Conservation (phyloP, 257 asterid species). For the Datura wrightii region DNA sequence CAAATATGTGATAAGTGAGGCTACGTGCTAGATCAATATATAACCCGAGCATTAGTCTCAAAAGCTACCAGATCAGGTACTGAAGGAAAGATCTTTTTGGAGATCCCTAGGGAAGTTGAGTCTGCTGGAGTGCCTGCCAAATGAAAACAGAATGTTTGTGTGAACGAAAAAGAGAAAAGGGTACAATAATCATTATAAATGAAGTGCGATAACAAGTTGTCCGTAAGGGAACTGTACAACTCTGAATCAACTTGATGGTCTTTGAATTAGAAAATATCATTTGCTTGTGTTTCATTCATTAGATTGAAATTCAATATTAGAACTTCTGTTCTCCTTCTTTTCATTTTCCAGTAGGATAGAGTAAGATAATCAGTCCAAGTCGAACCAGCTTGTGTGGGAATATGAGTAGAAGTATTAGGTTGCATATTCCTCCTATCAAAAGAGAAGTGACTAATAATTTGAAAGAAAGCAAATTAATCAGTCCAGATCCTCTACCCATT, state of each 20-base stretch:
- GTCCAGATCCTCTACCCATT: background rate
- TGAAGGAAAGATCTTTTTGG: slow-evolving; percentile 65
- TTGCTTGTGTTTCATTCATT: background rate
- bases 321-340: background rate
- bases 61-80: slow-evolving; percentile 77
- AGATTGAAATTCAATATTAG: background rate
- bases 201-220: background rate
- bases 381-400: background rate
- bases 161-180: background rate
- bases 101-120: slow-evolving; percentile 75
- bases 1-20: background rate
- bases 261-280: background rate
- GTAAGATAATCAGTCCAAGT: background rate
- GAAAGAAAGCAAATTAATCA: background rate
- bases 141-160: background rate
- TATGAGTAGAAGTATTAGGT: background rate
- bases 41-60: background rate
- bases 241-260: background rate
- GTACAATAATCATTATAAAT: background rate
- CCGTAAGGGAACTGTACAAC: background rate
- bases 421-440: no score
- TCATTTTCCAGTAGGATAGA: background rate
- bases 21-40: background rate
- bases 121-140: slow-evolving; percentile 85
- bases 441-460: background rate